phyloP scores from a whole-genome alignment of 805 yeast genomes.

The Komagataella ulmi region DNA sequence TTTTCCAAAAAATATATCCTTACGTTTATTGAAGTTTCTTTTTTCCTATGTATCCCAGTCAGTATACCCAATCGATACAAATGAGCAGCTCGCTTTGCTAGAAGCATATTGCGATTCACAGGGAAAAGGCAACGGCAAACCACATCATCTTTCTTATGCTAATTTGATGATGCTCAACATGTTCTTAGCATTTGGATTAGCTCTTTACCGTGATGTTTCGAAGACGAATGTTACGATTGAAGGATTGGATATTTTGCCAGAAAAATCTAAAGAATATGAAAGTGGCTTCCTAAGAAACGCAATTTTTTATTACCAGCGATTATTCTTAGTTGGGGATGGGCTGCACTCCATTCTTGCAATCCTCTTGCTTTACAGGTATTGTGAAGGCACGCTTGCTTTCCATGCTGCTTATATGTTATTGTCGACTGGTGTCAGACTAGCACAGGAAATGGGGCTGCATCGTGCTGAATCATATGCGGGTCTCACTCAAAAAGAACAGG shows the following conservation, averaged over 20 bases:
- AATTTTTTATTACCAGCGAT: conserved; percentile 37
- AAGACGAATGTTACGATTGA: not conserved
- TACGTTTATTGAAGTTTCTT: conserved; percentile 6
- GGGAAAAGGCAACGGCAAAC: not conserved
- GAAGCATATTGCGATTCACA: conserved; percentile 2
- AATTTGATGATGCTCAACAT: not conserved
- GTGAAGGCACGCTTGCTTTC: conserved; percentile 17
- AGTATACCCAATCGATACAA: conserved; percentile 4
- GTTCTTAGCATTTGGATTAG: not conserved
- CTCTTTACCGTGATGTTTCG: not conserved
- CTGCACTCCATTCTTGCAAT: conserved; percentile 36
- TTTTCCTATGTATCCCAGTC: conserved; percentile 5
- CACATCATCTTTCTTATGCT: not conserved
- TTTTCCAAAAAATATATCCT: conserved; percentile 15
- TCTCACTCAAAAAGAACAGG: conserved; percentile 21
- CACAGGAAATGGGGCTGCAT: conserved; percentile 46
- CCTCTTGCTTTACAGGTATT: conserved; percentile 28
- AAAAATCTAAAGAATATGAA: conserved; percentile 14
- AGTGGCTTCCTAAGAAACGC: conserved; percentile 23
- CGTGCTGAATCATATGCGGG: conserved; percentile 28
- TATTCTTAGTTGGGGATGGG: conserved; percentile 37
- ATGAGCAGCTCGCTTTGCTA: conserved; percentile 8
- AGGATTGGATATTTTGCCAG: conserved; percentile 3
- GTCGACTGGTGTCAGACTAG: conserved; percentile 35
- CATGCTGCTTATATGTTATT: conserved; percentile 28